Evolutionary conservation across 352 stramenopile species (phyloP), one percentile per base, ranked within the genome.

Genomic region (Pythium biforme): DNA sequence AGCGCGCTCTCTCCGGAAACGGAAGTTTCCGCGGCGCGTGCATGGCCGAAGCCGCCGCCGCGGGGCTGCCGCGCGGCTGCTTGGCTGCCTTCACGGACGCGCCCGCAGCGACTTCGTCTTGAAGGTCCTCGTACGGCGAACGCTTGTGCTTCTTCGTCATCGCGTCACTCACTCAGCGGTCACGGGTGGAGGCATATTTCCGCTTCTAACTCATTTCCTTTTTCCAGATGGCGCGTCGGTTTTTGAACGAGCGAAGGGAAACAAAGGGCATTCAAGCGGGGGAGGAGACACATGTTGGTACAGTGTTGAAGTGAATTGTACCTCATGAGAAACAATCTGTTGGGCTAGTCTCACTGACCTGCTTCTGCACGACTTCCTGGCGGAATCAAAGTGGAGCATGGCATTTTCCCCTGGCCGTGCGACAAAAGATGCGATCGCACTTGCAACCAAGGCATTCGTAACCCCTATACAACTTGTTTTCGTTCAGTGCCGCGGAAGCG

Each of bases 71-170:
- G 37, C 62, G 53, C 33, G 40, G 40, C 59, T 33, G 56, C 52
- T 62, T 65, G 19, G 56, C n/a, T 8, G 56, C 22, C 33, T 64
- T 69, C 11, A 20, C n/a, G 0, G 31, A 39, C 11, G 50, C 33
- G 0, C 19, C 51, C 31, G 8, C 2, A 10, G 14, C 31, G 23
- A 25, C 11, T 2, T 22, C n/a, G 10, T 59, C 29, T 0, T 17
- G 14, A 12, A 17, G n/a, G n/a, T 69, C 62, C 10, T 69, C 55
- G 26, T 69, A 69, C 3, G 62, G 62, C 15, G 62, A 69, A 29
- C 55, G 47, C 55, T 69, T 69, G 37, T 56, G 55, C 31, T 64
- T 64, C 50, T 62, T 65, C 4, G 56, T 58, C 56, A 70, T 70
- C 23, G 15, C 14, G 31, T 31, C 14, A 31, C n/a, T n/a, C n/a